These are phyloP conservation scores for Hirschfeldia incana DNA, from an alignment of 345 rosid genomes.

Conservation along the genomic window DNA sequence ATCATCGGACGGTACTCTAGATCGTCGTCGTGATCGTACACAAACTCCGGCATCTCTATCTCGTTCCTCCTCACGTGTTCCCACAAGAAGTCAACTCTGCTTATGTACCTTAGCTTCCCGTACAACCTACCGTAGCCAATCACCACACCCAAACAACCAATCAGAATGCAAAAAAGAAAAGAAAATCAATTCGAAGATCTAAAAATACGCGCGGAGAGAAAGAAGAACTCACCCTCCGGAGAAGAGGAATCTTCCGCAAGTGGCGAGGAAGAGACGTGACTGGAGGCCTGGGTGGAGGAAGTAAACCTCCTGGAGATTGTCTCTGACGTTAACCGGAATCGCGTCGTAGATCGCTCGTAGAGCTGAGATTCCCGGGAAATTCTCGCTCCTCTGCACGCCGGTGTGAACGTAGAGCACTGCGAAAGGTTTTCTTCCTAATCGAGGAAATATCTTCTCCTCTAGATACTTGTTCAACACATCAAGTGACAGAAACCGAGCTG, in stretches of 20 bases:
- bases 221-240: constrained; percentile 55
- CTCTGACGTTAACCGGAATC: constrained; percentile 58
- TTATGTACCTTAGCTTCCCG: constrained; percentile 63
- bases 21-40: constrained; percentile 70
- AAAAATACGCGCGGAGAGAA: neutral
- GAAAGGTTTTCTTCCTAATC: constrained; percentile 56
- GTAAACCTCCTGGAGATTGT: constrained; percentile 62
- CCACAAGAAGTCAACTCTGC: constrained; percentile 73
- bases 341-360: constrained; percentile 67
- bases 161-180: neutral
- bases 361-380: constrained; percentile 69
- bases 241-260: constrained; percentile 68
- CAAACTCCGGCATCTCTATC: constrained; percentile 73
- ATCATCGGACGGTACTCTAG: constrained; percentile 73
- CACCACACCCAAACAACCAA: constrained; percentile 18
- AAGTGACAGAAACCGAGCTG: constrained; percentile 54
- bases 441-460: constrained; percentile 54
- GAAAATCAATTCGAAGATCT: neutral
- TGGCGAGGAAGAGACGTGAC: constrained; percentile 75
- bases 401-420: constrained; percentile 67
- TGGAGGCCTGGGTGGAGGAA: constrained; percentile 73
- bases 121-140: constrained; percentile 56
- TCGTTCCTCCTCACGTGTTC: constrained; percentile 72
- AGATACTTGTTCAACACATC: constrained; percentile 56
- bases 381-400: constrained; percentile 68